Percentiles rank a stretch among this genome's conserved stretches.
phyloP scores from a whole-genome alignment of 208 protist genomes.

The Crithidia bombi region DNA sequence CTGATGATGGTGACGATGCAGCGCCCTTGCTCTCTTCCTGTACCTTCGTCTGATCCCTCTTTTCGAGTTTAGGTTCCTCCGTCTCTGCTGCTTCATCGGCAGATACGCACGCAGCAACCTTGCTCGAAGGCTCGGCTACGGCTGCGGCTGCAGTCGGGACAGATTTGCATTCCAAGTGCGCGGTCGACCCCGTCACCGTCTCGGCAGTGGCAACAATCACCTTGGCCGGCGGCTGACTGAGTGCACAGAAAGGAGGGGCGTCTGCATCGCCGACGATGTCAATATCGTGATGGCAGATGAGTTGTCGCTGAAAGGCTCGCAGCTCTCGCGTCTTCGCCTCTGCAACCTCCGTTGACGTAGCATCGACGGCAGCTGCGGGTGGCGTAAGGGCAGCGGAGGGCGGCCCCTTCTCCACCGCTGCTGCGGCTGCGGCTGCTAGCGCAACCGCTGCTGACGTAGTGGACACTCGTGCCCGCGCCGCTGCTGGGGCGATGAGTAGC shows the following conservation, averaged over 20 bases:
- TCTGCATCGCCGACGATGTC: slow-evolving; percentile 9
- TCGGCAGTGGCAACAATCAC: not conserved
- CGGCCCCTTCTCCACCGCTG: not conserved
- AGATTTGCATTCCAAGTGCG: too few relatives aligned
- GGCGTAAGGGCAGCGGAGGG: not conserved
- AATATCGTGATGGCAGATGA: slow-evolving; percentile 6
- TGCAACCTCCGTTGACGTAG: not conserved
- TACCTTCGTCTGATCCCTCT: not conserved
- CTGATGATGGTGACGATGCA: not conserved
- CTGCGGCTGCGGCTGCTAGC: not conserved
- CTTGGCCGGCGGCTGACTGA: not conserved
- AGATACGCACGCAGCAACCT: not conserved
- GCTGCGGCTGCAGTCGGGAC: too few relatives aligned
- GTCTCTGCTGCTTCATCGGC: not conserved
- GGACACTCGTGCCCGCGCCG: not conserved
- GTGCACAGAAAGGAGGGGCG: slow-evolving; percentile 7
- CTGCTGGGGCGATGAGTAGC: not conserved
- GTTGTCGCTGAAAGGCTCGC: slow-evolving; percentile 5
- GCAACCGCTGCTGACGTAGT: not conserved
- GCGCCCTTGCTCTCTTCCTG: not conserved
- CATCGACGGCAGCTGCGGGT: not conserved
- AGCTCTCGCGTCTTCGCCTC: not conserved
- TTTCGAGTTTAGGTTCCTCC: not conserved
- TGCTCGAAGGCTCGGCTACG: not conserved
- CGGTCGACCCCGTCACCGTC: not conserved